A percentile compares a stretch with the other conserved stretches of the same genome.
phyloP scores from a whole-genome alignment of 2,329 filamentous ascomycete genomes.

The Hyphodiscus sp. region DNA sequence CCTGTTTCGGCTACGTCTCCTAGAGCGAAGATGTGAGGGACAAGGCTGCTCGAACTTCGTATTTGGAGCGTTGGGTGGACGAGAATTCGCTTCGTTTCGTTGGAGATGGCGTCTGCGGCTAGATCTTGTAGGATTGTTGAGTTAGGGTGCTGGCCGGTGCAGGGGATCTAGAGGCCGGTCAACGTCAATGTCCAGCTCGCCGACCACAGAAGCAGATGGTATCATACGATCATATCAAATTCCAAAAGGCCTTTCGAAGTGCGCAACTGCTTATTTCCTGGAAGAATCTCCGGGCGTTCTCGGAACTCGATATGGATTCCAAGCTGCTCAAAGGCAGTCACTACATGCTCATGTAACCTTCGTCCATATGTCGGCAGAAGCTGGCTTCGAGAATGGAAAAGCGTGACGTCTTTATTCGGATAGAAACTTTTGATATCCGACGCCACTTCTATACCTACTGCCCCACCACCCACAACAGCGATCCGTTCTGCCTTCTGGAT shows the following conservation, averaged over 20 bases:
- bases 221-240: too few species aligned
- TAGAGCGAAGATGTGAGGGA: conserved; percentile 39
- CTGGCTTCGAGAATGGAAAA: conserved; percentile 41
- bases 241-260: too few species aligned
- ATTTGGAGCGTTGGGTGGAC: conserved; percentile 42
- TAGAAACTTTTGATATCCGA: conserved; percentile 41
- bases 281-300: conserved; percentile 28
- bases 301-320: conserved; percentile 36
- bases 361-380: conserved; percentile 38
- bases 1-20: conserved; percentile 46
- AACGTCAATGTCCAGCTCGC: not conserved
- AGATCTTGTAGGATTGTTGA: conserved; percentile 32
- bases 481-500: conserved; percentile 26
- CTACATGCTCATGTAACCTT: conserved; percentile 32
- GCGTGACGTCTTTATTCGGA: conserved; percentile 39
- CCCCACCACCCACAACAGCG: conserved; percentile 39
- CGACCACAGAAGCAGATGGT: too few species aligned
- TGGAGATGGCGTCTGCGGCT: conserved; percentile 29
- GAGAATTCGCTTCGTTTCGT: conserved; percentile 25
- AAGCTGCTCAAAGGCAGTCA: conserved; percentile 30
- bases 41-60: not conserved
- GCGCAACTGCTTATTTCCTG: too few species aligned
- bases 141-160: conserved; percentile 41
- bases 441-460: conserved; percentile 44
- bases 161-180: conserved; percentile 34